Conservation (phyloP, 108 stramenopile genomes). For the Cyclotella sp. region DNA sequence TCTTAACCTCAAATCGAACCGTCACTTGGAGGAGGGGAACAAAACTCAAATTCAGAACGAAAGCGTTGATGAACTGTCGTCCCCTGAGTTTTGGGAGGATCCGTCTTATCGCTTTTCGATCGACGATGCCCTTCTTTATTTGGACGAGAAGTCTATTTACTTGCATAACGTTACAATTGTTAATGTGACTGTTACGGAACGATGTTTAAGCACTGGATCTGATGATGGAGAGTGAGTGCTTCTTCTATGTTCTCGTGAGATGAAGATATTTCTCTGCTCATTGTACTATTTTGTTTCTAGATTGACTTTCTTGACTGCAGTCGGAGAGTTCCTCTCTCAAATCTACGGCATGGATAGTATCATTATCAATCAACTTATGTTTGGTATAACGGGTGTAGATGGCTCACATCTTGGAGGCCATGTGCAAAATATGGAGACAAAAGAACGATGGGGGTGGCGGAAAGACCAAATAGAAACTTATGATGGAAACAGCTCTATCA, state of each 20-base stretch:
- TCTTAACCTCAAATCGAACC: not conserved
- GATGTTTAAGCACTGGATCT: slow-evolving; percentile 56
- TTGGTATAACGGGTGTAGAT: slow-evolving; percentile 51
- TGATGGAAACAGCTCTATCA: slow-evolving; percentile 26
- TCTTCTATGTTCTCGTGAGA: not conserved
- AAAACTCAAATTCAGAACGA: slow-evolving; percentile 3
- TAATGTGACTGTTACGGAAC: slow-evolving; percentile 58
- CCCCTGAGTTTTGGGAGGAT: slow-evolving; percentile 52
- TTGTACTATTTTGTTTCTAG: not conserved
- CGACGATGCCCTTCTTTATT: slow-evolving; percentile 49
- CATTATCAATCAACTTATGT: slow-evolving; percentile 76
- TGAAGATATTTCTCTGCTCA: slow-evolving; percentile 5
- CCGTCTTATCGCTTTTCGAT: slow-evolving; percentile 54
- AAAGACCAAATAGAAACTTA: slow-evolving; percentile 49
- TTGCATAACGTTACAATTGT: slow-evolving; percentile 55
- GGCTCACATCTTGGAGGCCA: slow-evolving; percentile 42
- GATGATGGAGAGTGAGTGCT: slow-evolving; percentile 48
- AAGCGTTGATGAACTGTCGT: slow-evolving; percentile 28
- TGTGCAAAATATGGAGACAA: slow-evolving; percentile 48
- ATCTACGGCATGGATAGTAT: slow-evolving; percentile 72
- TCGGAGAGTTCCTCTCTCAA: slow-evolving; percentile 53
- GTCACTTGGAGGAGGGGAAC: not conserved
- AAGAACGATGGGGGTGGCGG: slow-evolving; percentile 64
- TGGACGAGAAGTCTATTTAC: slow-evolving; percentile 46
- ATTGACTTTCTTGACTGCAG: slow-evolving; percentile 32